phyloP scores from a whole-genome alignment of 2,329 filamentous ascomycete genomes.

The Dendryphion nanum region DNA sequence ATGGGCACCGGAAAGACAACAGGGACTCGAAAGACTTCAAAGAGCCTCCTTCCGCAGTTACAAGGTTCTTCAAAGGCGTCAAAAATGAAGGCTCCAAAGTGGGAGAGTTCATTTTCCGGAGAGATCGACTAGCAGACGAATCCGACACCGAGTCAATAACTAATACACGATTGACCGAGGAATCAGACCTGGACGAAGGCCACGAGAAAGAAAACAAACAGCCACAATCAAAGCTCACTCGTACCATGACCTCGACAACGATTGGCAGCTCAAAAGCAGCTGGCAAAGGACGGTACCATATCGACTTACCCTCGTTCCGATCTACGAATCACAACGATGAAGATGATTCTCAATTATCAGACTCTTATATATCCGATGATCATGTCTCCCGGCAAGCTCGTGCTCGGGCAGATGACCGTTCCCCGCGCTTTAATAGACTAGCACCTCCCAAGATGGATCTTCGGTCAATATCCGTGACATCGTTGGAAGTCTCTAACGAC shows the following conservation, averaged over 20 bases:
- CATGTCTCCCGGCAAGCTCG: conserved; percentile 45
- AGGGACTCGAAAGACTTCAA: conserved; percentile 42
- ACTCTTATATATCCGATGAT: conserved; percentile 22
- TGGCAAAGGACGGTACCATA: conserved; percentile 26
- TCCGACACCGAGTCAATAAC: conserved; percentile 46
- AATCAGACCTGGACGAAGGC: conserved; percentile 30
- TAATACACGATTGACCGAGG: conserved; percentile 43
- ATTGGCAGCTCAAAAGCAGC: conserved; percentile 19
- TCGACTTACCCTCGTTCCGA: conserved; percentile 37
- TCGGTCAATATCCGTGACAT: conserved; percentile 22
- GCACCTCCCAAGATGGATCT: conserved; percentile 52
- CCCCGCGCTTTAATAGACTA: conserved; percentile 45
- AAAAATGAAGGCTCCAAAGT: conserved; percentile 63
- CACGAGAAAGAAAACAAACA: conserved; percentile 9
- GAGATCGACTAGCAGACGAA: conserved; percentile 48
- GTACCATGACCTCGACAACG: conserved; percentile 24
- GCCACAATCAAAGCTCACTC: conserved; percentile 24
- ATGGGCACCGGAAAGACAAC: conserved; percentile 16
- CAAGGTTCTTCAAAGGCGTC: conserved; percentile 77
- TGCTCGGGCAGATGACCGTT: conserved; percentile 36
- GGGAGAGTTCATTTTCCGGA: conserved; percentile 60
- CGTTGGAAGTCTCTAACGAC: conserved; percentile 18
- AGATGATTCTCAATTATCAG: conserved; percentile 15
- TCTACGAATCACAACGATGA: conserved; percentile 29
- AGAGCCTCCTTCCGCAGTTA: conserved; percentile 55